These are phyloP conservation scores for Scolecobasidium constrictum DNA, from an alignment of 2,329 filamentous ascomycete genomes.

Conservation along the genomic window DNA sequence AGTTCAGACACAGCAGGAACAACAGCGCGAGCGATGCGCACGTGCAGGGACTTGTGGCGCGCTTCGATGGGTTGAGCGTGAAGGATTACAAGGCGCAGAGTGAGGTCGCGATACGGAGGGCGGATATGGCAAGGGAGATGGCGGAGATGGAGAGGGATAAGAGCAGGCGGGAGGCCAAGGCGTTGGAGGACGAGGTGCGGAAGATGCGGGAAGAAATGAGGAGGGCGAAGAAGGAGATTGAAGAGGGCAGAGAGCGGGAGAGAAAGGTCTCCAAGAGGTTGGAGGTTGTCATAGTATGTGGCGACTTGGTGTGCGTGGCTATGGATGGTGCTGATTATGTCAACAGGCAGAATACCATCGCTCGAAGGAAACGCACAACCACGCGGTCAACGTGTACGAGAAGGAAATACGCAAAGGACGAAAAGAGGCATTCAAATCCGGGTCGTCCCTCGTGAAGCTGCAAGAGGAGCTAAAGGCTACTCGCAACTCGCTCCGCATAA, in stretches of 20 bases:
- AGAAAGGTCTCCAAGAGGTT: conserved; percentile 54
- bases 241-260: conserved; percentile 57
- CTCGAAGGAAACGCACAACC: conserved; percentile 53
- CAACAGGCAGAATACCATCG: conserved; percentile 58
- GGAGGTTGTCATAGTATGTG: conserved; percentile 57
- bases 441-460: conserved; percentile 57
- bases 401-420: conserved; percentile 60
- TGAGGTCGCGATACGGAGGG: conserved; percentile 31
- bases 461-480: conserved; percentile 61
- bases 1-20: conserved; percentile 19
- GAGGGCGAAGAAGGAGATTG: conserved; percentile 44
- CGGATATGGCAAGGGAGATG: conserved; percentile 28
- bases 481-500: conserved; percentile 41
- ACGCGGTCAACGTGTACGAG: conserved; percentile 46
- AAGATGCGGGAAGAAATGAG: conserved; percentile 51
- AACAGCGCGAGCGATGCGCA: conserved; percentile 22
- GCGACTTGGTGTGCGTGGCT: conserved; percentile 27
- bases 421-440: conserved; percentile 67
- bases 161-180: conserved; percentile 50
- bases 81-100: conserved; percentile 33
- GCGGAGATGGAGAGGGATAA: conserved; percentile 24
- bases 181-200: conserved; percentile 58
- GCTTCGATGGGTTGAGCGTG: conserved; percentile 58
- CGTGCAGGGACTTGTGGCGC: conserved; percentile 45
- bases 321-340: conserved; percentile 32